Base-by-base conservation (phyloP, 2,329 filamentous ascomycete species). In the Ascomycota sp. region DNA sequence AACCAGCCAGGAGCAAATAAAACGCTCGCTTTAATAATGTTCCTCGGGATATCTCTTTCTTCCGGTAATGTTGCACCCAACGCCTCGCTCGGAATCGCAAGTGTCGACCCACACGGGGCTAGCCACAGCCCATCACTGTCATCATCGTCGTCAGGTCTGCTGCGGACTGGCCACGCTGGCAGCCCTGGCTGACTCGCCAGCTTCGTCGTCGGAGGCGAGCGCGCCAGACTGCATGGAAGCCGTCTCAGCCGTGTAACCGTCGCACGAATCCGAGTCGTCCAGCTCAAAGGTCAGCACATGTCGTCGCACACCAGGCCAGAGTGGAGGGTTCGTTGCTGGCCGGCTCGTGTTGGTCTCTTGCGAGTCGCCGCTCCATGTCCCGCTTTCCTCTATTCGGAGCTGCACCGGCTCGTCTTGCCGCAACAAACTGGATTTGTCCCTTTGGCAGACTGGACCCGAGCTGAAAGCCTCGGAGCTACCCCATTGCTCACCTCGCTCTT, bases 301-400 rank as follows among this genome's bases (percentile, higher is more conserved):
- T 6, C 47, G 40, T 30, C 48, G 41, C 4, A 58, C 52, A 8
- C 55, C 55, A 2, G 54, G 53, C 55, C 55, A 58, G n/a, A 58
- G 40, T 2, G 55, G 55, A n/a, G 55, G 55, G 13, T 50, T 50
- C 12, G 39, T 46, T 1, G 43, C 30, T 9, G 50, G 44, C 9
- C 50, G 8, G 11, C 7, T 25, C 23, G 5, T 25, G 5, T 12
- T 17, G 13, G 15, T 17, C 13, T 27, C 25, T 15, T 13, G 9
- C 5, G 9, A n/a, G 25, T 15, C 13, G 5, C 19, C 25, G 8
- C 10, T 17, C 25, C 12, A 9, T 7, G 34, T 33, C 10, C 8
- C 39, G 33, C 40, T 43, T 33, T 40, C 36, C 24, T 38, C 41
- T 21, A 38, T 39, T 23, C 38, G 36, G 8, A 36, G 33, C 7